phyloP scores from a whole-genome alignment of 2,329 filamentous ascomycete genomes.

The Sarocladiaceae sp. region DNA sequence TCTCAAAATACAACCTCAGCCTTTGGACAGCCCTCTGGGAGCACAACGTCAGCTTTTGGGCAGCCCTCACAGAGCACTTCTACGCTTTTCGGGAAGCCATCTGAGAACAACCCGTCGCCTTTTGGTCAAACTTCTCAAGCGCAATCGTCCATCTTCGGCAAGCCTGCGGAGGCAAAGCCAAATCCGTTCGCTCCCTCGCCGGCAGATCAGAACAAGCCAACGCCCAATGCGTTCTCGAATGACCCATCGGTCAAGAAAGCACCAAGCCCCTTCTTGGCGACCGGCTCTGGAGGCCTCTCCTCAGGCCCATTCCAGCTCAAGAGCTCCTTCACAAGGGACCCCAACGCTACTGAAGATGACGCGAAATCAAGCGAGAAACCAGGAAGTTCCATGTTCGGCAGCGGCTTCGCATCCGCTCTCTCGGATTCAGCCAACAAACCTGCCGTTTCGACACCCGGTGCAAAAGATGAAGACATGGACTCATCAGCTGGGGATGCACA shows the following conservation, averaged over 20 bases:
- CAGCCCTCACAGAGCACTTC: no score
- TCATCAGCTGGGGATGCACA: conserved; percentile 23
- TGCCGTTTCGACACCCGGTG: conserved; percentile 23
- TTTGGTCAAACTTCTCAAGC: no score
- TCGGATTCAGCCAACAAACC: conserved; percentile 37
- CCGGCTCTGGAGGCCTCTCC: conserved; percentile 29
- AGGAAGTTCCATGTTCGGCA: conserved; percentile 53
- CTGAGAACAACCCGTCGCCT: no score
- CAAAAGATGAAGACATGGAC: conserved; percentile 50
- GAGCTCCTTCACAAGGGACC: conserved; percentile 61
- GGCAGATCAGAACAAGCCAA: conserved; percentile 26
- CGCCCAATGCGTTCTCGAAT: conserved; percentile 7
- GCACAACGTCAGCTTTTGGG: no score
- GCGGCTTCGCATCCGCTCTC: conserved; percentile 53
- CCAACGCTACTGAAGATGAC: conserved; percentile 52
- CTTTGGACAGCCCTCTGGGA: not conserved
- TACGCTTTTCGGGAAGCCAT: no score
- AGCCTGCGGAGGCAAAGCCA: not conserved
- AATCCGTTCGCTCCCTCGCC: conserved; percentile 9
- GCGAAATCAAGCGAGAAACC: conserved; percentile 36
- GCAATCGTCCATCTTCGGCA: not conserved
- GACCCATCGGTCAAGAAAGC: conserved; percentile 14
- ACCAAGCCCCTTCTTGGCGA: conserved; percentile 20
- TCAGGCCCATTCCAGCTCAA: conserved; percentile 60
- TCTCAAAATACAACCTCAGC: not conserved